These are phyloP conservation scores for Trichosporon asahii DNA, from an alignment of 1,284 basidiomycete species.

Conservation along the genomic window DNA sequence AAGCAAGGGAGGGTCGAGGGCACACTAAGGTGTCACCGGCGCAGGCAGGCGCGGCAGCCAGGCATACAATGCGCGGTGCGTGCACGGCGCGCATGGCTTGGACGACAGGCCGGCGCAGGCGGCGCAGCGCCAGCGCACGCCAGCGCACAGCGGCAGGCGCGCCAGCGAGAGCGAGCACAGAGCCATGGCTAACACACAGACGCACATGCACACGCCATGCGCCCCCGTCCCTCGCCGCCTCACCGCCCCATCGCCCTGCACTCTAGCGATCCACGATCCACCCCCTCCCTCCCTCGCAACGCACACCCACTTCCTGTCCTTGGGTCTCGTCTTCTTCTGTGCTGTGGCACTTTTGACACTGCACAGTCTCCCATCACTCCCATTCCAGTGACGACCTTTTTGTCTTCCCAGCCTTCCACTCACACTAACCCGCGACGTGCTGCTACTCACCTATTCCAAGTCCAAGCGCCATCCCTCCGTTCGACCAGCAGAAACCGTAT, in stretches of 20 bases:
- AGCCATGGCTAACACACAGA: not conserved
- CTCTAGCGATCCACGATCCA: not conserved
- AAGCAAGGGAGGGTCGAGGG: not conserved
- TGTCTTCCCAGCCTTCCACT: not conserved
- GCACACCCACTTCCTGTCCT: not conserved
- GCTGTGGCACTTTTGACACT: not conserved
- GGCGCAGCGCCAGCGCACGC: not conserved
- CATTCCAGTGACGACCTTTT: not conserved
- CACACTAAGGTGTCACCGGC: not conserved
- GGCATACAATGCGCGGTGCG: not conserved
- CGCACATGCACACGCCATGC: not conserved
- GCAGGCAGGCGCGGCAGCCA: not conserved
- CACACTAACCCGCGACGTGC: not conserved
- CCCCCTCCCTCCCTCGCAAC: not conserved
- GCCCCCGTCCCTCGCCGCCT: not conserved
- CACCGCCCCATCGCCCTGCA: not conserved
- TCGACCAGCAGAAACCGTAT: conserved; percentile 80
- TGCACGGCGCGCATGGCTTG: not conserved
- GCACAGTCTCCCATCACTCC: not conserved
- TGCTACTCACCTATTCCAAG: conserved; percentile 69
- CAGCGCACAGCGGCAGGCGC: not conserved
- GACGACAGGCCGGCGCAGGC: not conserved
- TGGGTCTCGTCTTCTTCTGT: not conserved
- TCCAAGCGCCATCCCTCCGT: conserved; percentile 76
- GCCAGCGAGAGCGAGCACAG: not conserved